Evolutionary conservation across 139 green algal genomes (phyloP), one percentile per base, ranked within the genome.

Genomic region (Eudorina sp.): DNA sequence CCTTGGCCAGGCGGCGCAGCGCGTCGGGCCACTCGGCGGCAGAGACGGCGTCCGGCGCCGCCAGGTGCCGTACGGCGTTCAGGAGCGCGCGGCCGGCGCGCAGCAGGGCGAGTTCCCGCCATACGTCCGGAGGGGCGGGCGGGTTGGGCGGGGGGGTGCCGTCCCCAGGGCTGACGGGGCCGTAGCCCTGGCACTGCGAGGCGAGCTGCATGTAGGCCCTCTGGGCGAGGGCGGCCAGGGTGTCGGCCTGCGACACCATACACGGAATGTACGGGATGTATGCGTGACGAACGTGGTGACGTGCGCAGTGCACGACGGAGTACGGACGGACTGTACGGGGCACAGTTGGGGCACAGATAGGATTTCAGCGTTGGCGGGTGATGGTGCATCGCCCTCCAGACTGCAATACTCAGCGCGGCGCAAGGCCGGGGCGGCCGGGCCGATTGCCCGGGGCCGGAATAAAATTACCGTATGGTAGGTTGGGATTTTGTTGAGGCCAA

Each of bases 61-160:
- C 60, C 60, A 77, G 60, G 53, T 55, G n/a, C 25, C 45, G 80
- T 48, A 86, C 80, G 0, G 80, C 80, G 3, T 29, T 18, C 11
- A 87, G 46, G 58, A 87, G 13, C 5, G 81, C 46, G 3, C 81
- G 60, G 11, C 62, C 81, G 43, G 64, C n/a, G 0, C 64, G 64
- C 34, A 87, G 81, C 45, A 87, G 64, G 31, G 81, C 81, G 21
- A 87, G 64, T 19, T 87, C 40, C 9, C 81, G 81, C 81, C 81
- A 87, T 16, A 87, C 81, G 64, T 87, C 81, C 8, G 45, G 31
- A 3, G 81, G 60, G 13, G 81, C 81, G 62, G 81, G 31, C 0
- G 31, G 45, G 46, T 86, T 86, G 40, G 45, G 31, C n/a, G 53
- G 25, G 27, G 38, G 38, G 11, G 23, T 11, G 9, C 1, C 0